These are phyloP conservation scores for Odonthalia washingtoniensis DNA, from an alignment of 31 red algal genomes.

Conservation along the genomic window DNA sequence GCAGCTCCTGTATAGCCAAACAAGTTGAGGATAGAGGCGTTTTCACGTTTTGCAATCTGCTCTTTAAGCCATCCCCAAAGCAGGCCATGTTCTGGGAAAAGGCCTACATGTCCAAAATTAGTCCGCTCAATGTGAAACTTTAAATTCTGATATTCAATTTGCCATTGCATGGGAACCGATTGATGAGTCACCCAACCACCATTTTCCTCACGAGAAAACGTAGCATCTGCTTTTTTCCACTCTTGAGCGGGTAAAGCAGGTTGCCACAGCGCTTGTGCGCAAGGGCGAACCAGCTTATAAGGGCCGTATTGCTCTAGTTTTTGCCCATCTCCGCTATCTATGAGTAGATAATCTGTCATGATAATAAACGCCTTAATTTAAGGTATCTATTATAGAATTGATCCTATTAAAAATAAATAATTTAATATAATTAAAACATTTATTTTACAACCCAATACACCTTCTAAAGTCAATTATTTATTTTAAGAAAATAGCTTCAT, in stretches of 20 bases:
- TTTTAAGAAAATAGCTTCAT: no score
- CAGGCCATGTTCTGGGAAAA: constrained; percentile 2
- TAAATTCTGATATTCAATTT: constrained; percentile 2
- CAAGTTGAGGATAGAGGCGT: not conserved
- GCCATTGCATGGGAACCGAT: not conserved
- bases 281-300: constrained; percentile 10
- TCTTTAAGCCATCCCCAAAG: constrained; percentile 1
- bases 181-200: not conserved
- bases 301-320: constrained; percentile 6
- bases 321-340: constrained; percentile 9
- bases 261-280: constrained; percentile 11
- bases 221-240: constrained; percentile 5
- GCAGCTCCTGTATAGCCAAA: constrained; percentile 10
- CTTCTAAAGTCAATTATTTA: no score
- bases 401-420: no score
- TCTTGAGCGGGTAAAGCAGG: not conserved
- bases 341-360: constrained; percentile 1
- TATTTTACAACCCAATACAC: no score
- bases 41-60: constrained; percentile 8
- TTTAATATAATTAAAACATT: no score
- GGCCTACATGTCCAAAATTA: constrained; percentile 18
- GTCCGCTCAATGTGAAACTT: constrained; percentile 10
- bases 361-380: no score
- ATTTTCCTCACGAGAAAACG: not conserved
- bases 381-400: no score